phyloP scores from a whole-genome alignment of 176 grass and related monocot genomes.

The Otatea glauca region DNA sequence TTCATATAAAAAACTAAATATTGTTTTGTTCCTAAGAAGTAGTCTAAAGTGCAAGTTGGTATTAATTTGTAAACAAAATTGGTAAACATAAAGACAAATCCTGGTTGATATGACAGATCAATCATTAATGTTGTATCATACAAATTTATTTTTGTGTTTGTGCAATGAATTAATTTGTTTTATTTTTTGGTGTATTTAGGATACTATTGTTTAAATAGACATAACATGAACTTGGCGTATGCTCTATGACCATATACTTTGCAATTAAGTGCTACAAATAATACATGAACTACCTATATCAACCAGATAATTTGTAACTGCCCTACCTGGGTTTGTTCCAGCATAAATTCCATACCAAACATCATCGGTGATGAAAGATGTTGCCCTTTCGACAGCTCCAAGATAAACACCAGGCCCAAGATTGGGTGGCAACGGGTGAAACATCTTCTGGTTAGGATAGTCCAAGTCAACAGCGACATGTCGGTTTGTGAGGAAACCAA shows the following conservation, averaged over 20 bases:
- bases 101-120: constrained; percentile 13
- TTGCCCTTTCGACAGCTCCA: constrained; percentile 96
- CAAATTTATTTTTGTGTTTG: neutral
- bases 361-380: constrained; percentile 97
- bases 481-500: constrained; percentile 93
- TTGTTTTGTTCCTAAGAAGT: neutral
- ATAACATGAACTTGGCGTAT: neutral
- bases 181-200: constrained; percentile 6
- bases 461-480: constrained; percentile 98
- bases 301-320: constrained; percentile 45
- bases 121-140: neutral
- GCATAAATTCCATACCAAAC: constrained; percentile 99
- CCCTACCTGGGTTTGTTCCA: constrained; percentile 97
- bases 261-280: constrained; percentile 16
- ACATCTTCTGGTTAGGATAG: constrained; percentile 99
- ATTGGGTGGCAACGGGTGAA: constrained; percentile 93
- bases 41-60: constrained; percentile 10
- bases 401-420: constrained; percentile 99
- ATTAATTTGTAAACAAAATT: constrained; percentile 2
- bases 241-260: neutral
- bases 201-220: constrained; percentile 1
- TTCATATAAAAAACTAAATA: neutral
- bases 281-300: constrained; percentile 21
- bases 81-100: constrained; percentile 10
- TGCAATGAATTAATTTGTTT: neutral